These are phyloP conservation scores for Basipetospora chlamydospora DNA, from an alignment of 2,329 filamentous ascomycete genomes.

Conservation along the genomic window DNA sequence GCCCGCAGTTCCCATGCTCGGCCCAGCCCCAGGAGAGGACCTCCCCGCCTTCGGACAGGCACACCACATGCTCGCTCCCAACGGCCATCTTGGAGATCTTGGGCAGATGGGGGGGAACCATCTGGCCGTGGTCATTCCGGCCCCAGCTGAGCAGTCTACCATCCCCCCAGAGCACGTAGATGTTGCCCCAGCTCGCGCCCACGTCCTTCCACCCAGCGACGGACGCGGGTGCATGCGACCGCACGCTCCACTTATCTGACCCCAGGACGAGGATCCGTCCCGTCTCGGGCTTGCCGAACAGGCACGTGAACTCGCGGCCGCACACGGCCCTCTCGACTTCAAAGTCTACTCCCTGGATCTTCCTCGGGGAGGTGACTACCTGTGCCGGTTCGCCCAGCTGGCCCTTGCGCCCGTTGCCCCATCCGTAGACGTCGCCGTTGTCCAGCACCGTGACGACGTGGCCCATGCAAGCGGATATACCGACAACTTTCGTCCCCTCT, in stretches of 20 bases:
- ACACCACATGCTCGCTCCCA: slow-evolving; percentile 84
- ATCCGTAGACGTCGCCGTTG: slow-evolving; percentile 69
- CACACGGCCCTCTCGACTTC: slow-evolving; percentile 54
- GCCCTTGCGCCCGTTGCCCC: slow-evolving; percentile 77
- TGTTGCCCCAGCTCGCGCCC: slow-evolving; percentile 66
- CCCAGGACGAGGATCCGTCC: slow-evolving; percentile 57
- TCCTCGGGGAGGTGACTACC: slow-evolving; percentile 43
- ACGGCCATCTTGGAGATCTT: slow-evolving; percentile 50
- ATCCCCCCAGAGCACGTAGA: slow-evolving; percentile 53
- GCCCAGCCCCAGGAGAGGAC: slow-evolving; percentile 91
- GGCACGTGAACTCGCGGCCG: slow-evolving; percentile 72
- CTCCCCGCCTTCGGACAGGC: slow-evolving; percentile 46
- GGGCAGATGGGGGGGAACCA: slow-evolving; percentile 50
- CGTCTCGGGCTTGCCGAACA: slow-evolving; percentile 40
- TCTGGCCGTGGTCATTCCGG: slow-evolving; percentile 70
- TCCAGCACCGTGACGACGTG: slow-evolving; percentile 62
- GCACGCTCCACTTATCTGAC: slow-evolving; percentile 57
- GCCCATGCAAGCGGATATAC: slow-evolving; percentile 59
- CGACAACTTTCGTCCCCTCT: slow-evolving; percentile 36
- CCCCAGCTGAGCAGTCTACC: slow-evolving; percentile 61
- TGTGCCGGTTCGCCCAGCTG: slow-evolving; percentile 53
- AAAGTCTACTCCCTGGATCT: slow-evolving; percentile 45
- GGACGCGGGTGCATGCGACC: slow-evolving; percentile 37
- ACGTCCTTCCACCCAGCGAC: slow-evolving; percentile 51
- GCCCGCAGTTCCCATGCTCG: slow-evolving; percentile 92